Evolutionary conservation across 345 rosid species (phyloP).

Genomic region (Passiflora organensis): DNA sequence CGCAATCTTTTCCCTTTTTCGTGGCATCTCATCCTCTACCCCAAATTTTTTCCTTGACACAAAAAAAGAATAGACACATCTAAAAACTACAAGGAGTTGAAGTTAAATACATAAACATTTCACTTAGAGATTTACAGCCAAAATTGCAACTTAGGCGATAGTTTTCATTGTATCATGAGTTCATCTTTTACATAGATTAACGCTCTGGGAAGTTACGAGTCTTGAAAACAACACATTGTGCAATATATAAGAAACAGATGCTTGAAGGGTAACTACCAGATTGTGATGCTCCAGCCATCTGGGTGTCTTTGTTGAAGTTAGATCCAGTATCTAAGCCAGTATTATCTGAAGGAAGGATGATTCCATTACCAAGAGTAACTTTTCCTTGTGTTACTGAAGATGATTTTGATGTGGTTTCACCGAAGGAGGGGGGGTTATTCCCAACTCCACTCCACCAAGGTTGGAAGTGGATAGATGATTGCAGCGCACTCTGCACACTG

Average conservation of each 20-base stretch:
- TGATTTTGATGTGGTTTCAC: slow-evolving; percentile 25
- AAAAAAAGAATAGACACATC: too few relatives aligned
- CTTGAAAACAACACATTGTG: too few relatives aligned
- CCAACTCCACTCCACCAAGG: slow-evolving; percentile 55
- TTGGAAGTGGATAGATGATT: slow-evolving; percentile 28
- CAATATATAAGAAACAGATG: background rate
- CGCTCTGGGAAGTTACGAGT: too few relatives aligned
- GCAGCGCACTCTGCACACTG: slow-evolving; percentile 24
- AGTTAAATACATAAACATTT: too few relatives aligned
- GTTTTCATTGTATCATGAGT: too few relatives aligned
- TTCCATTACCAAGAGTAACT: slow-evolving; percentile 23
- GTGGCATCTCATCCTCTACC: too few relatives aligned
- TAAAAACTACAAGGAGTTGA: too few relatives aligned
- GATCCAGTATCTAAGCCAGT: slow-evolving; percentile 24
- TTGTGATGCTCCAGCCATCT: slow-evolving; percentile 13
- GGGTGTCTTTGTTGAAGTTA: slow-evolving; percentile 9
- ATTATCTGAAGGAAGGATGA: slow-evolving; percentile 18
- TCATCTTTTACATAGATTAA: too few relatives aligned
- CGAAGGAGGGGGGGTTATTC: slow-evolving; percentile 18
- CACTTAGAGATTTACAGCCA: too few relatives aligned
- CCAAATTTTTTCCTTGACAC: too few relatives aligned
- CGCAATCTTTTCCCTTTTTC: too few relatives aligned
- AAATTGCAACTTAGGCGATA: too few relatives aligned
- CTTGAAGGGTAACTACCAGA: slow-evolving; percentile 7
- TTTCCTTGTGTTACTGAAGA: slow-evolving; percentile 19